These are phyloP conservation scores for Rubia yunnanensis DNA, from an alignment of 257 asterid genomes.

Conservation along the genomic window DNA sequence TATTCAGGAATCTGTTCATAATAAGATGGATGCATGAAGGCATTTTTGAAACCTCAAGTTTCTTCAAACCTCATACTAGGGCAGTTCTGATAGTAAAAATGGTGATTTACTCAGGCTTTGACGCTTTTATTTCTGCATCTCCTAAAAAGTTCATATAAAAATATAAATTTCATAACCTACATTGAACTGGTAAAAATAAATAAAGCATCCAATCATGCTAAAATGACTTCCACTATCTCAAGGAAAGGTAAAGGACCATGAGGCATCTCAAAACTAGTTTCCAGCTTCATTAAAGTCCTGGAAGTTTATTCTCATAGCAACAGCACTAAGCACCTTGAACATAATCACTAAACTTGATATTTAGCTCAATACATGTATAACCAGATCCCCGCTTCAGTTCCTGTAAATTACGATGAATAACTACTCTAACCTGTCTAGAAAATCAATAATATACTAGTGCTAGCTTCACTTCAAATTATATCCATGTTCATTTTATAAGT, in stretches of 20 bases:
- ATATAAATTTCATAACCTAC: background rate
- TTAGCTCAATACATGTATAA: background rate
- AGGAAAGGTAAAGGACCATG: background rate
- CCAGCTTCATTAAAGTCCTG: background rate
- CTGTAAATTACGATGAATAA: background rate
- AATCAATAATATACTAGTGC: background rate
- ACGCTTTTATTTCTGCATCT: background rate
- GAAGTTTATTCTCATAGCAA: background rate
- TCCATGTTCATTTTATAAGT: background rate
- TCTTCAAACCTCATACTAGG: background rate
- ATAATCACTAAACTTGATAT: background rate
- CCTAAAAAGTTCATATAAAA: background rate
- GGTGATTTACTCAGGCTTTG: background rate
- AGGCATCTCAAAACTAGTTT: background rate
- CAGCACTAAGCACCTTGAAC: background rate
- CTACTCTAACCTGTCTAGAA: background rate
- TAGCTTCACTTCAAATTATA: background rate
- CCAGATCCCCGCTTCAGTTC: background rate
- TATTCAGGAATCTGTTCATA: background rate
- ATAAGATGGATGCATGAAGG: background rate
- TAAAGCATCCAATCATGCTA: background rate
- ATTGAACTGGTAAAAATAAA: background rate
- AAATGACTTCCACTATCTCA: background rate
- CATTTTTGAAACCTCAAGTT: background rate
- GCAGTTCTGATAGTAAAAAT: no score